Percentiles rank a stretch among this genome's conserved stretches.
Conservation (phyloP, 306 rosid species). For the Carpinus viminea region DNA sequence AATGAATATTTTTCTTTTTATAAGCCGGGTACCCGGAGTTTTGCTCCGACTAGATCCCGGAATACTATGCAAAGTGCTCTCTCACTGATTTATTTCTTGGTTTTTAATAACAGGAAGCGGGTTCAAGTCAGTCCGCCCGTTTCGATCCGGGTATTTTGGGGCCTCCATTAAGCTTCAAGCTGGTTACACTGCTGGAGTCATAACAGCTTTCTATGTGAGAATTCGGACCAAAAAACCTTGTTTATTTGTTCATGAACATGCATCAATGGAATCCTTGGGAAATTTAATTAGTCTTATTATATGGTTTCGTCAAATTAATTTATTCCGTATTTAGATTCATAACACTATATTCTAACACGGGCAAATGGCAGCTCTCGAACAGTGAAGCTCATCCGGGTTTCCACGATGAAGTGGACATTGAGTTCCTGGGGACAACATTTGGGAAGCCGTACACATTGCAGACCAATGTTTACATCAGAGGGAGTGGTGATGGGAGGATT, state of each 20-base stretch:
- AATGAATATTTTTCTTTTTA: neutral
- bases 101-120: slow-evolving; percentile 73
- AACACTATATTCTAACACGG: too few species aligned
- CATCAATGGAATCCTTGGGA: too few species aligned
- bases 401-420: slow-evolving; percentile 98
- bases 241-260: too few species aligned
- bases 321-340: too few species aligned
- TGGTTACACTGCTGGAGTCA: slow-evolving; percentile 97
- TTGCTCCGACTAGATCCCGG: too few species aligned
- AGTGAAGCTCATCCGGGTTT: slow-evolving; percentile 91
- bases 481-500: slow-evolving; percentile 86
- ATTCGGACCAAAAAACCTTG: neutral
- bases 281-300: too few species aligned
- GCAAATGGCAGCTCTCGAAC: slow-evolving; percentile 76
- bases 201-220: slow-evolving; percentile 89
- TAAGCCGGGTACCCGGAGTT: too few species aligned
- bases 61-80: too few species aligned
- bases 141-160: slow-evolving; percentile 92
- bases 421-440: slow-evolving; percentile 92
- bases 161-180: slow-evolving; percentile 86
- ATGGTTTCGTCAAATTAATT: too few species aligned
- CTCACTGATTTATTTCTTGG: neutral
- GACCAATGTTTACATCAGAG: slow-evolving; percentile 91
- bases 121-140: slow-evolving; percentile 82
- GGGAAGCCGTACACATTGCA: slow-evolving; percentile 94